Evolutionary conservation across 345 rosid species (phyloP), one percentile per base, ranked within the genome.

Genomic region (Lepidium sativum): DNA sequence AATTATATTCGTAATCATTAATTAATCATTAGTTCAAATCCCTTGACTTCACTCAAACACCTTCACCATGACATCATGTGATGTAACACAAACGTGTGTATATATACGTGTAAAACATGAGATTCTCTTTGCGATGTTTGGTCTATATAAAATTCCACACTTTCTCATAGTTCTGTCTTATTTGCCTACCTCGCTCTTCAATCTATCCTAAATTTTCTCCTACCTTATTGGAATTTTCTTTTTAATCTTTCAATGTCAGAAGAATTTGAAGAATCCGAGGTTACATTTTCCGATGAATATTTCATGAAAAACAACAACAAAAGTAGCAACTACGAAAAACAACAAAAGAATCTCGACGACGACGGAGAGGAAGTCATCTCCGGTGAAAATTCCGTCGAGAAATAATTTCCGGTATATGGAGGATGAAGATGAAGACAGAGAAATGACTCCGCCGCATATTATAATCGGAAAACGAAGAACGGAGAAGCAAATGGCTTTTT

Each of bases 401-500:
- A 70, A 16, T 62, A 54, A 63, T 16, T 80, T 77, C 8, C 56
- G 35, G 14, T 78, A 66, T 27, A 18, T 3, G 9, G 58, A 20
- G 6, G 67, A 67, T 18, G 78, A 68, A 1, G 59, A 53, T 1
- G 78, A 38, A 10, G 78, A 65, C 1, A 62, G 42, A 21, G 78
- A 70, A 11, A 58, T 73, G 42, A 77, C 71, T 38, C 96, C 94
- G 8, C 96, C 92, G 2, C 85, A 86, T 64, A 63, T 89, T 1
- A 79, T 84, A 4, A 61, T 79, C 15, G 83, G 80, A 37, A 80
- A 89, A 55, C 63, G 77, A 16, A 71, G 83, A 49, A 65, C 73
- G 13, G 81, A 81, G 6, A 63, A 80, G 56, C 84, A 87, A 72
- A 82, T 92, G 87, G 91, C 89, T 18, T 87, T 83, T 62, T 89